Conservation (phyloP, 176 grass and related monocot genomes). For the Oryza glaberrima region DNA sequence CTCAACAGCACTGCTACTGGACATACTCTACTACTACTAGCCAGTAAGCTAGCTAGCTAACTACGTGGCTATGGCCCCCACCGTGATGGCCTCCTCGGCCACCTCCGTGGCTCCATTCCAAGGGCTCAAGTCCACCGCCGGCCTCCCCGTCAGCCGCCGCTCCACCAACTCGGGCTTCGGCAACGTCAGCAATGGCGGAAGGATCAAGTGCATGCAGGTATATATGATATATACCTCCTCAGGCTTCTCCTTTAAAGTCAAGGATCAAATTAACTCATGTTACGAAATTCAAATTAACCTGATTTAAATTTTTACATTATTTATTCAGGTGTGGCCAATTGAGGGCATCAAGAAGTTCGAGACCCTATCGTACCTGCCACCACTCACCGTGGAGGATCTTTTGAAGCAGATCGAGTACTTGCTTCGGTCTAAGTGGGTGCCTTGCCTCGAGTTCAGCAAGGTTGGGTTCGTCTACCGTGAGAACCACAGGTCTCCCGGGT, state of each 20-base stretch:
- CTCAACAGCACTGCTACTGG: background rate
- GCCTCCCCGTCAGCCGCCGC: constrained; percentile 42
- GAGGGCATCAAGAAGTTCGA: constrained; percentile 75
- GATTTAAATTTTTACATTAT: background rate
- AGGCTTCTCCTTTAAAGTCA: too few species aligned
- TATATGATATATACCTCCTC: too few species aligned
- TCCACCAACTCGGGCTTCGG: constrained; percentile 33
- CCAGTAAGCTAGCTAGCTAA: background rate
- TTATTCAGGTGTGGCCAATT: constrained; percentile 63
- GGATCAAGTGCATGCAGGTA: constrained; percentile 87
- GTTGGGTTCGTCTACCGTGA: constrained; percentile 64
- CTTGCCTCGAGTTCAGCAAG: constrained; percentile 81
- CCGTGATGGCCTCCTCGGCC: constrained; percentile 58
- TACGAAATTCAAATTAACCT: background rate
- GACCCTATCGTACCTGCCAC: constrained; percentile 82
- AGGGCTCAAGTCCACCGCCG: constrained; percentile 56
- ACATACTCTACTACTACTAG: background rate
- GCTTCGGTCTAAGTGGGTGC: constrained; percentile 60
- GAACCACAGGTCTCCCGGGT: constrained; percentile 51
- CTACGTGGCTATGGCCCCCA: constrained; percentile 53
- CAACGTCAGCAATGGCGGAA: constrained; percentile 61
- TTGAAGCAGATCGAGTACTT: constrained; percentile 85
- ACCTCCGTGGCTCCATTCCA: constrained; percentile 56
- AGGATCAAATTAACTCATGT: too few species aligned
- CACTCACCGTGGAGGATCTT: constrained; percentile 46